Evolutionary conservation across 179 eudicot species (phyloP), one percentile per base, ranked within the genome.

Genomic region (Nepenthes alata): DNA sequence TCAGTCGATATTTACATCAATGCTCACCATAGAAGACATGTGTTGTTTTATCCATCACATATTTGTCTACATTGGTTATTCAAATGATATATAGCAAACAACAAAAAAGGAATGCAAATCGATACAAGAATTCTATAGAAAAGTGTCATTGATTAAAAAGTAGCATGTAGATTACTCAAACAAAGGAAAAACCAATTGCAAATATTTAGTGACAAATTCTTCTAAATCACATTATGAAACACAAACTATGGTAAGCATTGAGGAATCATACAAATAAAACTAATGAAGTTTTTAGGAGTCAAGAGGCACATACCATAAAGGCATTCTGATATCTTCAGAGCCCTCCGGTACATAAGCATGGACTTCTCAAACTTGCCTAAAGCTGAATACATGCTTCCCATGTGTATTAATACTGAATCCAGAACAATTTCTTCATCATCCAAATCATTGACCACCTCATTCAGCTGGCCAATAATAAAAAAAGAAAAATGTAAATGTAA

Each of bases 331-430:
- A 88, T 68, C 58, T 65, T 71, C 62, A 85, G 61, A 64, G 82
- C 86, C 75, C 96, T 81, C 74, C 63, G 59, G 74, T 91, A 91
- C 61, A 69, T 57, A 62, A 62, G 58, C 64, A 72, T 65, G 16
- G 97, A 78, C 65, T 73, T 62, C 69, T 85, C 81, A 48, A 70
- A 79, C 67, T 81, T 81, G 44, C 84, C 84, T 80, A 85, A 70
- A 62, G 82, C 71, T 63, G 83, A 74, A 74, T 80, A 79, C 89
- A 90, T 80, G 73, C 83, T 87, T 62, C 97, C 97, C 95, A 90
- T 90, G 77, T 90, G 97, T 55, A 74, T 71, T 44, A 90, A 80
- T 67, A 87, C 61, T 36, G 88, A 83, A 75, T 64, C 85, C 58
- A 82, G 72, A 67, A 82, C 67, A 11, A 67, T 74, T 68, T 82